Evolutionary conservation across 2,329 filamentous ascomycete genomes (phyloP).

Genomic region (Cryphonectria parasitica): DNA sequence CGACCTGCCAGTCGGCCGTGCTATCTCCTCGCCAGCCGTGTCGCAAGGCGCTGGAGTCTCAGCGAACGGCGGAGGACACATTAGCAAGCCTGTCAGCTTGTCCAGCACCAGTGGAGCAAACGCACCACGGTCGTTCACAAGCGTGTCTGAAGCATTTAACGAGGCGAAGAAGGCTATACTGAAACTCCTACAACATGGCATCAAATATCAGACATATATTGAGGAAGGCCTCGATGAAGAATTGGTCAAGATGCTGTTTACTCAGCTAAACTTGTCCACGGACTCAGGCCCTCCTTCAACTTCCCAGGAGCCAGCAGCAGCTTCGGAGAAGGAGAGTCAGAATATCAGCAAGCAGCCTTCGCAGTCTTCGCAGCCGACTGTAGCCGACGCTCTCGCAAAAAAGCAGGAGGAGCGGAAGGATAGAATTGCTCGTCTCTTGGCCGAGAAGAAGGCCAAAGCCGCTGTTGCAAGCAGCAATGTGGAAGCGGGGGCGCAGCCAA

Average conservation of each 20-base stretch:
- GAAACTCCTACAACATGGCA: constrained; percentile 65
- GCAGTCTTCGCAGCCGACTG: not conserved
- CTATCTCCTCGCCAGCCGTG: not conserved
- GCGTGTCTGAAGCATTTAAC: constrained; percentile 51
- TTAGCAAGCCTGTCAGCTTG: not conserved
- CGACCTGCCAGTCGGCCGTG: not conserved
- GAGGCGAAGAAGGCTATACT: constrained; percentile 70
- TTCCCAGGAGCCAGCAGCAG: constrained; percentile 4
- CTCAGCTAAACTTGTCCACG: constrained; percentile 66
- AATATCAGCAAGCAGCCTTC: constrained; percentile 7
- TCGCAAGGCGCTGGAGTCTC: not conserved
- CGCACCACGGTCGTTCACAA: constrained; percentile 33
- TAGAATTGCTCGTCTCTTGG: constrained; percentile 74
- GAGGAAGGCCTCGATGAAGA: constrained; percentile 71
- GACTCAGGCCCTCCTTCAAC: constrained; percentile 27
- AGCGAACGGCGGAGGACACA: not conserved
- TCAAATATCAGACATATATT: constrained; percentile 74
- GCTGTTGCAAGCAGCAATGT: constrained; percentile 30
- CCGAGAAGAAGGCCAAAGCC: constrained; percentile 68
- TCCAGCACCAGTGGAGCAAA: not conserved
- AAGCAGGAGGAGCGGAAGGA: constrained; percentile 71
- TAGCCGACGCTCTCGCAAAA: constrained; percentile 31
- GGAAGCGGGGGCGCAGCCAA: constrained; percentile 9
- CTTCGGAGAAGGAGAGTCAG: constrained; percentile 6
- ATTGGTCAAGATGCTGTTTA: constrained; percentile 67